Evolutionary conservation across 352 stramenopile species (phyloP).

Genomic region (Phytophthora pluvialis): DNA sequence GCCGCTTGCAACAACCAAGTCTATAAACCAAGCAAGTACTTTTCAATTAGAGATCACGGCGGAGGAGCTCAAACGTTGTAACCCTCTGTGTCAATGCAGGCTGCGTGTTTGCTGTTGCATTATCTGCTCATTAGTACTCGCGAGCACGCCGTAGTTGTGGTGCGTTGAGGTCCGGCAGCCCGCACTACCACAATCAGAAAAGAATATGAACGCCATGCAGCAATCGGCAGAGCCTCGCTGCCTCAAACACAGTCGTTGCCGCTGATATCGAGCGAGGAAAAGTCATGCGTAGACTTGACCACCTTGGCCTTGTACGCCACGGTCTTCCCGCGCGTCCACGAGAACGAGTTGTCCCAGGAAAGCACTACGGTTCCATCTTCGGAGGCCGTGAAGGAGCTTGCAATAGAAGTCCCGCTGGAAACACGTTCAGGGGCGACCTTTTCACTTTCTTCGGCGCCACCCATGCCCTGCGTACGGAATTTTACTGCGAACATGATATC

Average conservation of each 20-base stretch:
- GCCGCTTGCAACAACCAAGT: no score
- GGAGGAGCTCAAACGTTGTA: no score
- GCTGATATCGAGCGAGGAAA: constrained; percentile 76
- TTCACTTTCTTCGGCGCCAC: constrained; percentile 64
- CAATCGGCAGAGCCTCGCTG: not conserved
- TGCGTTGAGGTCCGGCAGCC: not conserved
- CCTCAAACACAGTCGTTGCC: constrained; percentile 70
- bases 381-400: constrained; percentile 65
- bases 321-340: constrained; percentile 70
- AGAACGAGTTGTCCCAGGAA: constrained; percentile 77
- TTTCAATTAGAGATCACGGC: no score
- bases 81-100: not conserved
- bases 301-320: constrained; percentile 84
- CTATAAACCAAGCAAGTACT: no score
- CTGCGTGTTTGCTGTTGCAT: not conserved
- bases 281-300: constrained; percentile 79
- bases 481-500: constrained; percentile 79
- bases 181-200: not conserved
- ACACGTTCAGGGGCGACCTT: constrained; percentile 56
- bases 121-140: not conserved
- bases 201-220: constrained; percentile 4
- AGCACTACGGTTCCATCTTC: constrained; percentile 76
- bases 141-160: not conserved
- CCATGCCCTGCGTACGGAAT: constrained; percentile 73
- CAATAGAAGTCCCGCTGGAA: constrained; percentile 42